Evolutionary conservation across 768 basidiomycete species (phyloP), one percentile per base, ranked within the genome.

Genomic region (Hygrophorus pudorinus): DNA sequence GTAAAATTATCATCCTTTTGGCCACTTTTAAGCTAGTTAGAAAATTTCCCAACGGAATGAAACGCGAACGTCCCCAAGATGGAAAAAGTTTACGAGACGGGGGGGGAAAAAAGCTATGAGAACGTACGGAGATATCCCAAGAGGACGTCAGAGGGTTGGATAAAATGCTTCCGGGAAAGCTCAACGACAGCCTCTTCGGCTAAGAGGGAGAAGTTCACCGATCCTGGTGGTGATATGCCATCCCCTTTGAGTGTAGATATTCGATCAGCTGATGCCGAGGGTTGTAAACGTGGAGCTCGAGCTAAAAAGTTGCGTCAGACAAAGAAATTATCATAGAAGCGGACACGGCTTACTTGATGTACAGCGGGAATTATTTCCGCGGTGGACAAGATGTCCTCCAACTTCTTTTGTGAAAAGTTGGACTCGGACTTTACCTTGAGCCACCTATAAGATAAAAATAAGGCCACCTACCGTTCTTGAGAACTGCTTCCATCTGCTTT

Each of bases 191-290:
- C 66, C 41, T 78, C 74, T 52, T 91, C 85, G 5, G 56, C 57
- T 28, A 89, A 58, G 5, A 90, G 64, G 6, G 82, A 83, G 1
- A 81, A 75, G 52, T 72, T 70, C 9, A 76, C 70, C 7, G 79
- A 83, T 29, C 80, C 86, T 11, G 90, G 75, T 7, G 89, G 87
- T 6, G 84, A 59, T 85, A 91, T 1, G 88, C 63, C 53, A 91
- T 89, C 14, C 66, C 68, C 57, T 87, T 78, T 13, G 70, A 66
- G 56, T 71, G 70, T 50, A 85, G 66, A 62, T 75, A 89, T 9
- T 65, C 63, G 33, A 79, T 44, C 39, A 88, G 72, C 40, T 77
- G 70, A 61, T 78, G 82, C 55, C 88, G 79, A 1, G 83, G 82
- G 59, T 84, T 81, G 62, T 79, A 85, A 17, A 81, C 61, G 56